These are phyloP conservation scores for Guadua angustifolia DNA, from an alignment of 176 grass and related monocot genomes.

Conservation along the genomic window DNA sequence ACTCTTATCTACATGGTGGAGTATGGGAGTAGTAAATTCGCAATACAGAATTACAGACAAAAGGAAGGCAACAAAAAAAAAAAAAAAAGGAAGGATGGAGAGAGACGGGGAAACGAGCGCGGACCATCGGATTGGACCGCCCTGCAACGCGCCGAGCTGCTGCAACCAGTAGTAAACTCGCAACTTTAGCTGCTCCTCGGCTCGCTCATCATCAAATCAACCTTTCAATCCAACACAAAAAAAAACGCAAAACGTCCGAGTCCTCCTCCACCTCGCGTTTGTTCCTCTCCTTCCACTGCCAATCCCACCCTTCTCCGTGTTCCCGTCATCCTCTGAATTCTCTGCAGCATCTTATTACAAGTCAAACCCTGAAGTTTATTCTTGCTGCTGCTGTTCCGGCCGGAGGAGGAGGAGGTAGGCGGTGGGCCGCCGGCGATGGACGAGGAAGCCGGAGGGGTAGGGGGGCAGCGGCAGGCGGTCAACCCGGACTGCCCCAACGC, in stretches of 20 bases:
- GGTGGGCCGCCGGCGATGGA: slow-evolving; percentile 7
- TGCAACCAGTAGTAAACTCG: not conserved
- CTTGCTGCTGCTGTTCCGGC: not conserved
- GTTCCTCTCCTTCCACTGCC: not conserved
- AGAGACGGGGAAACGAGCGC: not conserved
- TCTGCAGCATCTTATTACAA: not conserved
- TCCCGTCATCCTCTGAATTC: not conserved
- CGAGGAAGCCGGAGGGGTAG: slow-evolving; percentile 29
- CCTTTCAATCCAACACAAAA: not conserved
- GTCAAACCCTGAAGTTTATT: not conserved
- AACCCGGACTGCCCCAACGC: slow-evolving; percentile 68
- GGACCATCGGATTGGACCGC: slow-evolving; percentile 18
- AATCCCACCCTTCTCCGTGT: not conserved
- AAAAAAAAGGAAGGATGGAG: not conserved
- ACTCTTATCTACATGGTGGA: no score
- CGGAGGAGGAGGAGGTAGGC: slow-evolving; percentile 22
- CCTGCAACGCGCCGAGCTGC: no score
- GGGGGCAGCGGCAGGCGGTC: slow-evolving; percentile 29
- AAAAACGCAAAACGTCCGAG: no score
- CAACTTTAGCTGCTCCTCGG: not conserved
- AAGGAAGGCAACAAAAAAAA: not conserved
- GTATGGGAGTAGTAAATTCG: no score
- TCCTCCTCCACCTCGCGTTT: not conserved
- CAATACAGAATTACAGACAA: no score
- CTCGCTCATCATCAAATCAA: no score